Percentiles rank a stretch among this genome's conserved stretches.
phyloP scores from a whole-genome alignment of 768 basidiomycete genomes.

The Sporobolomyces roseus region DNA sequence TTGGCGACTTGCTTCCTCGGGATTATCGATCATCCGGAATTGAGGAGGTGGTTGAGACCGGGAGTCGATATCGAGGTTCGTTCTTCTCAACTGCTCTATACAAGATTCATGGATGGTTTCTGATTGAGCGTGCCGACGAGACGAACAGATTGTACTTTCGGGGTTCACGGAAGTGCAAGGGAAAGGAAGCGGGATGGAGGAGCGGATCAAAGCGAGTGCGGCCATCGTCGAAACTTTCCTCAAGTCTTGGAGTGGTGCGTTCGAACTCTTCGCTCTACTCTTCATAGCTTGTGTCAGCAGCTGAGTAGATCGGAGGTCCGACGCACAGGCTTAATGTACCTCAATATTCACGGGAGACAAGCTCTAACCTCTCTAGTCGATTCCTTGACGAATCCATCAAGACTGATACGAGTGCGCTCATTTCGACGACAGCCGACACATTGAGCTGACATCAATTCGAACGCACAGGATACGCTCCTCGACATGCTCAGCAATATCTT shows the following conservation, averaged over 20 bases:
- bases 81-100: neutral
- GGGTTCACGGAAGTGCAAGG: constrained; percentile 91
- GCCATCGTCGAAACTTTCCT: constrained; percentile 77
- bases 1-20: constrained; percentile 75
- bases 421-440: too few species aligned
- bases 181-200: constrained; percentile 70
- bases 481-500: constrained; percentile 92
- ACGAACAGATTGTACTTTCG: constrained; percentile 79
- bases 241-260: constrained; percentile 75
- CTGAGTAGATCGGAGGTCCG: too few species aligned
- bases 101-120: too few species aligned
- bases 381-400: constrained; percentile 79
- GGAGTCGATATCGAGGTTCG: constrained; percentile 83
- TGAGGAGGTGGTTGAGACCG: constrained; percentile 68
- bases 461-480: constrained; percentile 72
- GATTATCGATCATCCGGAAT: constrained; percentile 77
- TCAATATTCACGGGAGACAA: constrained; percentile 81
- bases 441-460: neutral
- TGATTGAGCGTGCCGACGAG: too few species aligned
- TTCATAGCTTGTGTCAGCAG: too few species aligned
- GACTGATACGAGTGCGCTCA: constrained; percentile 69
- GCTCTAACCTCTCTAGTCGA: constrained; percentile 77
- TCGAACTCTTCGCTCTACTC: neutral
- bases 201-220: constrained; percentile 71
- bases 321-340: constrained; percentile 76